Evolutionary conservation across 768 basidiomycete species (phyloP), one percentile per base, ranked within the genome.

Genomic region (Heimioporus sp.): DNA sequence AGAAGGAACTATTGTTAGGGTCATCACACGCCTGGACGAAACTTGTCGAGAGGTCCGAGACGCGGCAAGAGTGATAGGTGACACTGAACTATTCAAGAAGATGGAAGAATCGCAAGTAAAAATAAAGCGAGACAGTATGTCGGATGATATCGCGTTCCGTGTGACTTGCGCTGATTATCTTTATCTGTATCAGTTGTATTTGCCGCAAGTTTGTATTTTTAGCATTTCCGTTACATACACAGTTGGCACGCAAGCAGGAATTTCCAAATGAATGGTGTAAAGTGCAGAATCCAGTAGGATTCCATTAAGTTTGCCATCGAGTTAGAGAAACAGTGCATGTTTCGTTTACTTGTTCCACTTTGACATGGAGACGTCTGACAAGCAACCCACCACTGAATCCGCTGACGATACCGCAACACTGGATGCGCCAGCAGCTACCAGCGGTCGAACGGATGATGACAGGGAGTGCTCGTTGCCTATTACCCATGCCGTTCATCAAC

Each of bases 41-140:
- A 96, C 94, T 0, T 98, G 97, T 68, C 77, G 95, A 43, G 97
- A 99, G 71, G 94, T 99, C 6, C 72, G 96, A 61, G 97, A 99
- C 69, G 96, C 96, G 3, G 97, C 97, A 8, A 81, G 97, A 32
- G 95, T 98, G 36, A 97, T 98, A 47, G 97, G 97, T 3, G 97
- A 98, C 69, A 87, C 88, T 20, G 93, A 91, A 45, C 71, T 99
- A 37, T 97, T 98, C 79, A 90, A 89, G 71, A 98, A 98, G 69
- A 97, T 98, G 94, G 96, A 98, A 63, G 91, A 93, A 60, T 86
- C 90, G 0, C 95, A 98, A 64, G 80, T 83, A 37, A 88, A 87
- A 69, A 98, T 99, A 59, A 96, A 96, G 69, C 76, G 97, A 68
- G 97, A 98, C 68, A 96, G 93, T 94, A 69, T 78, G 93, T 83